Evolutionary conservation across 306 rosid genomes (phyloP).

Genomic region (Rosa multiflora): DNA sequence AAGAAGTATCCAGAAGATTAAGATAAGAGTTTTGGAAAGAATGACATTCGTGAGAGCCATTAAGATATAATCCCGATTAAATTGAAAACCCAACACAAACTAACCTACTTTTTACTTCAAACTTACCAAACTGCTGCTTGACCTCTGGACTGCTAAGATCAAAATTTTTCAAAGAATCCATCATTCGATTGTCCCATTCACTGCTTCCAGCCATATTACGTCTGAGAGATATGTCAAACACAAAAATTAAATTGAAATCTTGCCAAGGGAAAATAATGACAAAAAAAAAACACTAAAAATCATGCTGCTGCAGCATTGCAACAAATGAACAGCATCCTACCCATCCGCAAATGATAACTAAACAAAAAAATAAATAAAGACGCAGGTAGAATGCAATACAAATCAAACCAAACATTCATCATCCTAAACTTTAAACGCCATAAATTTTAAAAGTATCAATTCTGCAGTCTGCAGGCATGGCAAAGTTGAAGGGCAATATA

Average conservation of each 20-base stretch:
- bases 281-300: not conserved
- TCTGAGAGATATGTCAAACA: conserved; percentile 38
- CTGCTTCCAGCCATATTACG: conserved; percentile 76
- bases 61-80: not conserved
- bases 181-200: conserved; percentile 85
- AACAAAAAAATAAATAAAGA: not conserved
- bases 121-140: conserved; percentile 95
- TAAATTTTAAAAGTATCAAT: not conserved
- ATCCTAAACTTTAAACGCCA: not conserved
- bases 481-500: not conserved
- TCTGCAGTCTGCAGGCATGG: not conserved
- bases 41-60: not conserved
- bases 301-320: not conserved
- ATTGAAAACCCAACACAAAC: not conserved
- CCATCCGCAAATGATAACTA: not conserved
- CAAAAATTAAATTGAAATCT: not conserved
- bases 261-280: not conserved
- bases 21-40: not conserved
- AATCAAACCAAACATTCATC: not conserved
- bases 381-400: not conserved
- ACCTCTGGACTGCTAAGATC: conserved; percentile 95
- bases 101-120: not conserved
- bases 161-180: conserved; percentile 90
- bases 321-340: not conserved
- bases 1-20: not conserved